Evolutionary conservation across 2,329 filamentous ascomycete genomes (phyloP).

Genomic region (Raffaelea ambrosiae): DNA sequence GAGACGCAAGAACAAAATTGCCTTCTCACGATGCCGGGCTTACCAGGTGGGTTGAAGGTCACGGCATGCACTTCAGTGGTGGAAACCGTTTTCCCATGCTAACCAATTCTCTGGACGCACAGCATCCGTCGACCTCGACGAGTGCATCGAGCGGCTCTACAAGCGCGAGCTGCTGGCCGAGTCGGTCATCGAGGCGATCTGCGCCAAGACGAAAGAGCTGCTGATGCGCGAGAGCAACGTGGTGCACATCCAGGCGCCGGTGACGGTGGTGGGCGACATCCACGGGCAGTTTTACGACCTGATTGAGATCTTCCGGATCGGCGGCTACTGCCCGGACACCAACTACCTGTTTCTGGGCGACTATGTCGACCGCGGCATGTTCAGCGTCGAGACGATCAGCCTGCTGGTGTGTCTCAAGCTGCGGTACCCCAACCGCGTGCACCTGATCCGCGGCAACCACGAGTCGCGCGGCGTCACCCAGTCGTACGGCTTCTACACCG

Average conservation of each 20-base stretch:
- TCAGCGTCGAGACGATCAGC: conserved; percentile 97
- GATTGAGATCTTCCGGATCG: conserved; percentile 98
- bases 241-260: conserved; percentile 88
- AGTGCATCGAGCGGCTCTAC: conserved; percentile 95
- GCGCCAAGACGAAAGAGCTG: conserved; percentile 96
- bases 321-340: conserved; percentile 92
- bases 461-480: conserved; percentile 96
- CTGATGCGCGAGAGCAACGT: conserved; percentile 99
- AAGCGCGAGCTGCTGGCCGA: conserved; percentile 93
- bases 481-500: conserved; percentile 98
- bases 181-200: conserved; percentile 97
- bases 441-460: conserved; percentile 95
- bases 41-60: conserved; percentile 19
- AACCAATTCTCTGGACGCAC: neutral
- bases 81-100: too few relatives aligned
- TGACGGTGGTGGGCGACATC: conserved; percentile 97
- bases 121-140: conserved; percentile 96
- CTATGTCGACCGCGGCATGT: conserved; percentile 96
- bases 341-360: conserved; percentile 98
- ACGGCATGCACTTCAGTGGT: neutral
- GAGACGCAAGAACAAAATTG: neutral
- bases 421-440: conserved; percentile 90
- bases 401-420: conserved; percentile 95
- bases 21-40: conserved; percentile 22
- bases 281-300: conserved; percentile 98